A percentile compares a stretch with the other conserved stretches of the same genome.
Conservation (phyloP, 768 basidiomycete species). For the Hydnum rufescens region DNA sequence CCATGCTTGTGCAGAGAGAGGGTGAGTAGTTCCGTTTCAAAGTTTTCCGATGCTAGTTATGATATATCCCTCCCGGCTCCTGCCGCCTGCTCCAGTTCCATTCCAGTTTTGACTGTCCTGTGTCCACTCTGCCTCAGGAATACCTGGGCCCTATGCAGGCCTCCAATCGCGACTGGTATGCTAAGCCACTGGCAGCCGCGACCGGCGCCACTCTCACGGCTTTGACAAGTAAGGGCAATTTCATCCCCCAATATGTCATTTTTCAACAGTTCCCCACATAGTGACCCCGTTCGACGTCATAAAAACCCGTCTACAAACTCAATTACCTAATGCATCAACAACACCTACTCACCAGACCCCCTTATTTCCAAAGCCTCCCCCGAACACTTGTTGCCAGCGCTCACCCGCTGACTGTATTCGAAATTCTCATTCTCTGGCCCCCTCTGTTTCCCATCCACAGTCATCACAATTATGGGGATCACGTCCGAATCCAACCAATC, state of each 20-base stretch:
- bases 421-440: constrained; percentile 14
- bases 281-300: constrained; percentile 99
- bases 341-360: constrained; percentile 12
- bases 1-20: constrained; percentile 7
- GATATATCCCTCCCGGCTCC: neutral
- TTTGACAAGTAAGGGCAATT: constrained; percentile 41
- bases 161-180: neutral
- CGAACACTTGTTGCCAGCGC: constrained; percentile 53
- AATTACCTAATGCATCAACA: constrained; percentile 34
- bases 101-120: neutral
- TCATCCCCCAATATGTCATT: constrained; percentile 7
- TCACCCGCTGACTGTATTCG: constrained; percentile 38
- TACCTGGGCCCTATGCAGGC: too few species aligned
- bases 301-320: constrained; percentile 91
- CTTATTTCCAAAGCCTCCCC: constrained; percentile 15
- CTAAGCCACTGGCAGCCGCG: constrained; percentile 37
- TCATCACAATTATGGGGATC: constrained; percentile 47
- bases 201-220: constrained; percentile 66
- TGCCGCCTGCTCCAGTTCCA: neutral
- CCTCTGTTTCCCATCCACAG: neutral
- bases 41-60: too few species aligned
- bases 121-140: too few species aligned
- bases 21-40: too few species aligned
- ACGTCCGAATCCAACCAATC: constrained; percentile 34
- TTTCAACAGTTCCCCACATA: constrained; percentile 17